phyloP scores from a whole-genome alignment of 306 rosid species.

The Quercus mongolica region DNA sequence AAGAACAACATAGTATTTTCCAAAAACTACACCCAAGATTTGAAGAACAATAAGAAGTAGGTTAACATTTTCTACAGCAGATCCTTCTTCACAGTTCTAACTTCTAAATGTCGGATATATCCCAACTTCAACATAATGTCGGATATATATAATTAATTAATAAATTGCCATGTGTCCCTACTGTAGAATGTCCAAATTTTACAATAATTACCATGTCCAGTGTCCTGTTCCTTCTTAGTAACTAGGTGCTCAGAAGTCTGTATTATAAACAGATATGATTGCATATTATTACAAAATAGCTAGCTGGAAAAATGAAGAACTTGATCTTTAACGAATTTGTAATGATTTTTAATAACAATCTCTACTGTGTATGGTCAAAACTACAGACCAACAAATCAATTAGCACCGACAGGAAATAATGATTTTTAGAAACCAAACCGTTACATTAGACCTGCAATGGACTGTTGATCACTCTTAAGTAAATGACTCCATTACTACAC shows the following conservation, averaged over 20 bases:
- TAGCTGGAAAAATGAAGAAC: neutral
- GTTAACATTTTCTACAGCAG: neutral
- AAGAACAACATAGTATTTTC: neutral
- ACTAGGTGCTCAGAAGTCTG: neutral
- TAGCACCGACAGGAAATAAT: neutral
- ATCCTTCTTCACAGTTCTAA: neutral
- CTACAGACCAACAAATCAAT: neutral
- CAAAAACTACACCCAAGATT: neutral
- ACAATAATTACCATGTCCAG: no score
- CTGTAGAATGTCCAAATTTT: no score
- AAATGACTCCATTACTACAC: neutral
- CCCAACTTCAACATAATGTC: neutral
- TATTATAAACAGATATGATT: neutral
- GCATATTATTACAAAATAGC: neutral
- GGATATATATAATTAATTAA: neutral
- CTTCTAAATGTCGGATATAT: neutral
- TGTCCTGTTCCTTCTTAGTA: no score
- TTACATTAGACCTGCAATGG: conserved; percentile 1
- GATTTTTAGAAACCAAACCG: conserved; percentile 14
- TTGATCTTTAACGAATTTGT: neutral
- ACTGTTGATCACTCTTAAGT: conserved; percentile 12
- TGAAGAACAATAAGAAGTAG: neutral
- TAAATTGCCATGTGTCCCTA: no score
- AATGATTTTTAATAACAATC: neutral
- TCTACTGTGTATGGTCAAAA: neutral